Evolutionary conservation across 2,329 filamentous ascomycete genomes (phyloP).

Genomic region (Coniella lustricola): DNA sequence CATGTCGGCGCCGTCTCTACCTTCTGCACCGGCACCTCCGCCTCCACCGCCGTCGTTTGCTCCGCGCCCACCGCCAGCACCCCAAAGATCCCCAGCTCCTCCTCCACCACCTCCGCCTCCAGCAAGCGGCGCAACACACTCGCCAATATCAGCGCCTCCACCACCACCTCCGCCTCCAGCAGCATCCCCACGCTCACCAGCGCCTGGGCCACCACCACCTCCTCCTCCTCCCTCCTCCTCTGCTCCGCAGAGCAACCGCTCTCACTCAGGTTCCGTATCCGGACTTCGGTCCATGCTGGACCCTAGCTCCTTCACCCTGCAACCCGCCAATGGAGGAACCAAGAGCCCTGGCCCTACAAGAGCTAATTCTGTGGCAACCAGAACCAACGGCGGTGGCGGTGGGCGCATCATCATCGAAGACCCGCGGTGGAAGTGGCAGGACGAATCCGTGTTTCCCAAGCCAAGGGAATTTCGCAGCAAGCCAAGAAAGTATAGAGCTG

Average conservation of each 20-base stretch:
- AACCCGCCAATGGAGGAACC: slow-evolving; percentile 49
- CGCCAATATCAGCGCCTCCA: slow-evolving; percentile 29
- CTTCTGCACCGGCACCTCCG: slow-evolving; percentile 38
- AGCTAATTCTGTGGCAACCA: slow-evolving; percentile 27
- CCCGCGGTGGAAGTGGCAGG: slow-evolving; percentile 77
- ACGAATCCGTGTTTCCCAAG: slow-evolving; percentile 74
- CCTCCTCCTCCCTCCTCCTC: slow-evolving; percentile 23
- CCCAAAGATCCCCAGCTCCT: background rate
- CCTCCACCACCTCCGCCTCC: slow-evolving; percentile 23
- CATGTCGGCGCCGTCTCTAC: slow-evolving; percentile 32
- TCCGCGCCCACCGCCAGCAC: slow-evolving; percentile 25
- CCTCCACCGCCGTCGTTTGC: slow-evolving; percentile 33
- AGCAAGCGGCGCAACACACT: slow-evolving; percentile 6
- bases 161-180: slow-evolving; percentile 31
- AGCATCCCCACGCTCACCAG: slow-evolving; percentile 28
- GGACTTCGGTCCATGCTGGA: slow-evolving; percentile 61
- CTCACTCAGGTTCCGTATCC: slow-evolving; percentile 32
- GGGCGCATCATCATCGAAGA: slow-evolving; percentile 62
- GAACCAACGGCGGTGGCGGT: slow-evolving; percentile 17
- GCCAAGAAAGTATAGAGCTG: slow-evolving; percentile 75
- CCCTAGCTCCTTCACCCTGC: slow-evolving; percentile 68
- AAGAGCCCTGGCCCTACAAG: slow-evolving; percentile 42
- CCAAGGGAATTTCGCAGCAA: slow-evolving; percentile 74
- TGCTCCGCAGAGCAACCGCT: slow-evolving; percentile 21
- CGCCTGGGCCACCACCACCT: slow-evolving; percentile 30